phyloP scores from a whole-genome alignment of 768 basidiomycete species.

The Chiua virens region DNA sequence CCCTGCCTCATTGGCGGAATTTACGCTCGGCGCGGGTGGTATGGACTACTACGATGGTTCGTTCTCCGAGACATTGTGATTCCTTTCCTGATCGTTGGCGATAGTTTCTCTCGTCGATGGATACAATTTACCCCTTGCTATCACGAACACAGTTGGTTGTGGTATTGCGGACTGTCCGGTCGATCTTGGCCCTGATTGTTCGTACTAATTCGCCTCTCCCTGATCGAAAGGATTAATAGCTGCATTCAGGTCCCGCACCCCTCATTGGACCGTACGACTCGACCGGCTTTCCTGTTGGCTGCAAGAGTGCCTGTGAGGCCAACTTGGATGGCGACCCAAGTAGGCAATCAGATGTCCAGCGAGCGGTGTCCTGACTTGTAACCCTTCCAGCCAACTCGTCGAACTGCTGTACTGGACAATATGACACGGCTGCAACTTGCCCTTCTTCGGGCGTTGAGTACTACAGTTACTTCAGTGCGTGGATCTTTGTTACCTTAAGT shows the following conservation, averaged over 20 bases:
- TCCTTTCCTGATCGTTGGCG: neutral
- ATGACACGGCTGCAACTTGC: conserved; percentile 54
- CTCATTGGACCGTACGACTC: conserved; percentile 55
- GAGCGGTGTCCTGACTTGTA: neutral
- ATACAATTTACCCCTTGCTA: conserved; percentile 59
- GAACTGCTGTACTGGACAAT: conserved; percentile 64
- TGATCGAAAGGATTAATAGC: neutral
- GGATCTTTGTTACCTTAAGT: neutral
- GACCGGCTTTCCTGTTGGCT: conserved; percentile 57
- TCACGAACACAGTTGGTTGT: conserved; percentile 58
- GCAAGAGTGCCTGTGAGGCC: conserved; percentile 56
- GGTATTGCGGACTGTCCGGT: conserved; percentile 56
- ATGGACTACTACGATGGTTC: conserved; percentile 62
- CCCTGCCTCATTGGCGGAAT: conserved; percentile 69
- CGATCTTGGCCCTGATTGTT: conserved; percentile 61
- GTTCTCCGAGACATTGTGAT: neutral
- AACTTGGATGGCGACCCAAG: conserved; percentile 35
- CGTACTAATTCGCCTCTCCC: neutral
- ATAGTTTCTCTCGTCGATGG: conserved; percentile 67
- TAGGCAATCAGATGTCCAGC: conserved; percentile 8
- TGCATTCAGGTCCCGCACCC: conserved; percentile 43
- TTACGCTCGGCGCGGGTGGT: conserved; percentile 50
- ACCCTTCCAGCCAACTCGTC: conserved; percentile 46
- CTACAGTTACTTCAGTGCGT: conserved; percentile 49
- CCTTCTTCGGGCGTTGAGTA: conserved; percentile 45